These are phyloP conservation scores for Radiomyces spectabilis DNA, from an alignment of 192 early-diverging fungal genomes.

Conservation along the genomic window DNA sequence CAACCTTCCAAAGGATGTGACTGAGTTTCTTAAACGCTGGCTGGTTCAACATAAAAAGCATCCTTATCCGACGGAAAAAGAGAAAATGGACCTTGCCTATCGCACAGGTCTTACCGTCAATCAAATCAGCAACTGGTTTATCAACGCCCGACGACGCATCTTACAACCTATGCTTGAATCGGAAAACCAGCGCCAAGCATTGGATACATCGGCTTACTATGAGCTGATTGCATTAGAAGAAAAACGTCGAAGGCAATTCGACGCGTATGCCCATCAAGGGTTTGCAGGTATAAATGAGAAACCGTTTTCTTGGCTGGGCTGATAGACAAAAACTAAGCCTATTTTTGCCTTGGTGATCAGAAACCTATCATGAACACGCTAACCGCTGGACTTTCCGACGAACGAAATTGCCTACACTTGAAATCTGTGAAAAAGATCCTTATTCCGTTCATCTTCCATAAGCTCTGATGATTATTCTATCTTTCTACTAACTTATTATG, in stretches of 20 bases:
- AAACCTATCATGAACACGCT: too few relatives aligned
- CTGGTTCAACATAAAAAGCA: slow-evolving; percentile 44
- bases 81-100: slow-evolving; percentile 37
- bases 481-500: neutral
- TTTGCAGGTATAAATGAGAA: neutral
- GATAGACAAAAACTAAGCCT: too few relatives aligned
- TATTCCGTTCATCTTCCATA: too few relatives aligned
- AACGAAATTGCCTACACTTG: slow-evolving; percentile 1
- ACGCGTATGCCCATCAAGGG: neutral
- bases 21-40: slow-evolving; percentile 42
- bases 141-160: slow-evolving; percentile 51
- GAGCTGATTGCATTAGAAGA: neutral
- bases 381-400: neutral
- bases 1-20: slow-evolving; percentile 38
- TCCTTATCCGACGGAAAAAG: slow-evolving; percentile 50
- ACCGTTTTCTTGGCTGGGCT: too few relatives aligned
- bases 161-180: slow-evolving; percentile 41
- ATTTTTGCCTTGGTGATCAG: too few relatives aligned
- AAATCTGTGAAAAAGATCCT: slow-evolving; percentile 4
- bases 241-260: neutral
- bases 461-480: neutral
- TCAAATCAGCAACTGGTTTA: slow-evolving; percentile 60
- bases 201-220: neutral
- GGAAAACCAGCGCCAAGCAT: neutral
- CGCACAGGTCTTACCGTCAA: slow-evolving; percentile 48